Percentiles rank a stretch among this genome's conserved stretches.
phyloP scores from a whole-genome alignment of 257 asterid species.

The Petunia secreta region DNA sequence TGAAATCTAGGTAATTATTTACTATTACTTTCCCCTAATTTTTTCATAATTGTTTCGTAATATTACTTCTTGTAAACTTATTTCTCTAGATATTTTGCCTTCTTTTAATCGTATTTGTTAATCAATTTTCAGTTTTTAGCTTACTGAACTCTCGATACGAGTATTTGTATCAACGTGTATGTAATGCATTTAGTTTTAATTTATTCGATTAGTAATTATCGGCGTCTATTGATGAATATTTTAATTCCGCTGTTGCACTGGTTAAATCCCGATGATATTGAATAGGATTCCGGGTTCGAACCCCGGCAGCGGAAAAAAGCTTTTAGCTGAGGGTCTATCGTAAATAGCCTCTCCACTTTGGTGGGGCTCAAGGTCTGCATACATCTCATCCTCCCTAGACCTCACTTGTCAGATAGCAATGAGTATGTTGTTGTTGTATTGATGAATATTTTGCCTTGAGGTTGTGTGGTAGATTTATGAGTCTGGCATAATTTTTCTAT shows the following conservation, averaged over 20 bases:
- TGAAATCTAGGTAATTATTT: neutral
- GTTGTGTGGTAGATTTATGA: neutral
- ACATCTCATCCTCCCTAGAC: too few relatives aligned
- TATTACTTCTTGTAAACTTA: neutral
- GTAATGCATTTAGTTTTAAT: neutral
- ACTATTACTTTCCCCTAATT: neutral
- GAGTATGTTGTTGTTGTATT: neutral
- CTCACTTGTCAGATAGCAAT: too few relatives aligned
- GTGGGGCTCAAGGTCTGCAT: too few relatives aligned
- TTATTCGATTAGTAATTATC: neutral
- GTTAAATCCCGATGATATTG: too few relatives aligned
- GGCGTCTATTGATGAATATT: too few relatives aligned
- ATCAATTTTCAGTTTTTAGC: neutral
- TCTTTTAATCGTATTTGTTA: neutral
- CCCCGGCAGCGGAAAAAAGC: too few relatives aligned
- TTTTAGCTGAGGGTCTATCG: too few relatives aligned
- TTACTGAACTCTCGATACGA: neutral
- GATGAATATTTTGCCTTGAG: neutral
- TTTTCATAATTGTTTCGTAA: neutral
- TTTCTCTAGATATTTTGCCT: neutral
- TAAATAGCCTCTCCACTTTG: too few relatives aligned
- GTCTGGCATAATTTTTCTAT: neutral
- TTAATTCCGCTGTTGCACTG: too few relatives aligned
- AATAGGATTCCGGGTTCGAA: too few relatives aligned
- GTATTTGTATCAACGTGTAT: neutral